Conservation (phyloP, 192 early-diverging fungal species). For the Umbelopsis sp. region DNA sequence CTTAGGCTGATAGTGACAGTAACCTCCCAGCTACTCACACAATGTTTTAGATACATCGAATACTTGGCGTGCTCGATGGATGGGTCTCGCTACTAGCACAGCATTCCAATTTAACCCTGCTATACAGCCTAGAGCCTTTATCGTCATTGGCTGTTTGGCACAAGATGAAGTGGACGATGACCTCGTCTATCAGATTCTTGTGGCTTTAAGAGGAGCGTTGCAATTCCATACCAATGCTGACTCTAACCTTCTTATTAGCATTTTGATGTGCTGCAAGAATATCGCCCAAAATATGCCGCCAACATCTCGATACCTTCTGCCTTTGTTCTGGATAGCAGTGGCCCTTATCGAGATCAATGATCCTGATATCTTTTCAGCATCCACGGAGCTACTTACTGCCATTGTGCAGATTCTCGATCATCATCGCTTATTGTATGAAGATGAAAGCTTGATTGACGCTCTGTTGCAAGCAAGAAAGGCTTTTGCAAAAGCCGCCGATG, state of each 20-base stretch:
- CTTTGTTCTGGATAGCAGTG: constrained; percentile 92
- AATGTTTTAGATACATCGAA: constrained; percentile 64
- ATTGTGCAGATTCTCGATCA: constrained; percentile 76
- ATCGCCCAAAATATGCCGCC: constrained; percentile 79
- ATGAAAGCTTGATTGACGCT: constrained; percentile 66
- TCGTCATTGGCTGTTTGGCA: constrained; percentile 83
- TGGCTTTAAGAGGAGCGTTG: constrained; percentile 83
- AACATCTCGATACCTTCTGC: constrained; percentile 76
- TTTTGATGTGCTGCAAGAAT: constrained; percentile 84
- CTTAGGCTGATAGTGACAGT: constrained; percentile 75
- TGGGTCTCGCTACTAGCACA: constrained; percentile 82
- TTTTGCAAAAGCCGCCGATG: constrained; percentile 65
- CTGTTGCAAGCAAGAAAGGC: constrained; percentile 68
- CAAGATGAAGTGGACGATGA: constrained; percentile 90
- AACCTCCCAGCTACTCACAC: constrained; percentile 60
- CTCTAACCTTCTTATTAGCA: constrained; percentile 75
- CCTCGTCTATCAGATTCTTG: constrained; percentile 87
- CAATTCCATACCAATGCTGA: constrained; percentile 81
- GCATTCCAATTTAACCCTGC: constrained; percentile 94
- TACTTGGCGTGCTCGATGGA: constrained; percentile 88
- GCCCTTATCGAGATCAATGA: constrained; percentile 85
- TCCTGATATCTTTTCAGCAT: constrained; percentile 70
- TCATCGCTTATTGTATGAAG: constrained; percentile 29
- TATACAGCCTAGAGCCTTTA: constrained; percentile 91
- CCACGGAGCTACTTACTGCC: constrained; percentile 66